Conservation (phyloP, 176 grass and related monocot species). For the Melocanna baccifera region DNA sequence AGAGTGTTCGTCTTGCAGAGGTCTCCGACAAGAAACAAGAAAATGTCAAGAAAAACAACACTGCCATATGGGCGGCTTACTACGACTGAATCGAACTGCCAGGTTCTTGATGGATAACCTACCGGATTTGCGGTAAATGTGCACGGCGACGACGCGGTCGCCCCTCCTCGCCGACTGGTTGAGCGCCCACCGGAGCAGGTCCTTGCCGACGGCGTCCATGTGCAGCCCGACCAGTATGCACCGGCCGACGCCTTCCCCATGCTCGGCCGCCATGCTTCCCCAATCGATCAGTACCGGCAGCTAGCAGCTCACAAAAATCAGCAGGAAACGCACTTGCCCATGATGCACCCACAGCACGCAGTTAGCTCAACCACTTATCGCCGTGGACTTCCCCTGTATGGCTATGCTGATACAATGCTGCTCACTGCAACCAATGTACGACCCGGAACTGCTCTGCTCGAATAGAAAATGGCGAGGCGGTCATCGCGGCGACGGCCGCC, state of each 20-base stretch:
- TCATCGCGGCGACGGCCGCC: conserved; percentile 21
- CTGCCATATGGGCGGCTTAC: not conserved
- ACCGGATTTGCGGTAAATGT: conserved; percentile 96
- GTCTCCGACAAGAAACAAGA: conserved; percentile 36
- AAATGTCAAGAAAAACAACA: not conserved
- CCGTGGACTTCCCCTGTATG: conserved; percentile 26
- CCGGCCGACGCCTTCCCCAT: conserved; percentile 42
- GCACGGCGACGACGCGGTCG: conserved; percentile 77
- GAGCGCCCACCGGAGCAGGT: conserved; percentile 75
- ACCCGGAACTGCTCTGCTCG: conserved; percentile 33
- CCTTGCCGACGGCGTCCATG: conserved; percentile 77
- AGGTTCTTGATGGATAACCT: not conserved
- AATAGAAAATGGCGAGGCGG: conserved; percentile 36
- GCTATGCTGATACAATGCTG: not conserved
- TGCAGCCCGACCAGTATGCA: conserved; percentile 78
- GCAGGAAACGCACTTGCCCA: not conserved
- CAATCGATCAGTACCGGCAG: not conserved
- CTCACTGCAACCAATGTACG: conserved; percentile 39
- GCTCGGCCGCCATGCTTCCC: conserved; percentile 37
- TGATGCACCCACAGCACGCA: not conserved
- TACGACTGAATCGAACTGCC: not conserved
- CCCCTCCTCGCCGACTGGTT: conserved; percentile 48
- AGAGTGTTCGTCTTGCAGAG: conserved; percentile 64
- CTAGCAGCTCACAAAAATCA: conserved; percentile 6
- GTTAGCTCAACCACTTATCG: conserved; percentile 38